Conservation (phyloP, 2,329 filamentous ascomycete genomes). For the Emergomyces orientalis region DNA sequence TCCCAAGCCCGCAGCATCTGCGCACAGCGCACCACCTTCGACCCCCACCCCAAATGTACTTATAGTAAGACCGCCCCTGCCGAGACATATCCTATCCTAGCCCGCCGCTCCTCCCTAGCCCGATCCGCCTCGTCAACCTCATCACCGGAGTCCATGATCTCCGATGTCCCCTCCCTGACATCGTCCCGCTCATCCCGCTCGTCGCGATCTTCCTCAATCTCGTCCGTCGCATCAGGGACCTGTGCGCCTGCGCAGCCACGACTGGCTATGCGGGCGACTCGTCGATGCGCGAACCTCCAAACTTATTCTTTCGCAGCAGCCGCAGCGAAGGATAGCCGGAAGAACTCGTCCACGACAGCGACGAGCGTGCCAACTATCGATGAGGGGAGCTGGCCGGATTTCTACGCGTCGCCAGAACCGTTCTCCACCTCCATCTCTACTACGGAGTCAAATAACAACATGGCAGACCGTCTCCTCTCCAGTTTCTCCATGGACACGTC, state of each 20-base stretch:
- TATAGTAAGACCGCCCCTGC: slow-evolving; percentile 30
- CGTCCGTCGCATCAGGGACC: slow-evolving; percentile 32
- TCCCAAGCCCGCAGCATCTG: slow-evolving; percentile 47
- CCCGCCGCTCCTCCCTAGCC: slow-evolving; percentile 42
- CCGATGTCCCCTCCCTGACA: slow-evolving; percentile 49
- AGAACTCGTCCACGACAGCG: slow-evolving; percentile 19
- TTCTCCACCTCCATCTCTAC: slow-evolving; percentile 16
- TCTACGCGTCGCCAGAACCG: slow-evolving; percentile 30
- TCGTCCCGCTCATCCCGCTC: slow-evolving; percentile 42
- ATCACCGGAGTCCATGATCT: slow-evolving; percentile 55
- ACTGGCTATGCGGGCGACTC: slow-evolving; percentile 33
- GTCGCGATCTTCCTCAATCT: slow-evolving; percentile 45
- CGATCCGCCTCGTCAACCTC: slow-evolving; percentile 45
- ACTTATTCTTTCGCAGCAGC: slow-evolving; percentile 26
- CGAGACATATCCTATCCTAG: slow-evolving; percentile 41
- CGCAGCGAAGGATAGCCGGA: slow-evolving; percentile 21
- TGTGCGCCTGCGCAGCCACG: slow-evolving; percentile 25
- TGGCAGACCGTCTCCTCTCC: slow-evolving; percentile 28
- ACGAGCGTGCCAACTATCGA: slow-evolving; percentile 32
- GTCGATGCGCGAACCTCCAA: slow-evolving; percentile 28
- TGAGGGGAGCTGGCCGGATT: slow-evolving; percentile 25
- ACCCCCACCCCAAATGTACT: slow-evolving; percentile 39
- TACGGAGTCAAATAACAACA: slow-evolving; percentile 15
- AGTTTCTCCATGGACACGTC: slow-evolving; percentile 22
- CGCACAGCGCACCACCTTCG: slow-evolving; percentile 47